Evolutionary conservation across 257 asterid genomes (phyloP).

Genomic region (Ligustrum vulgare): DNA sequence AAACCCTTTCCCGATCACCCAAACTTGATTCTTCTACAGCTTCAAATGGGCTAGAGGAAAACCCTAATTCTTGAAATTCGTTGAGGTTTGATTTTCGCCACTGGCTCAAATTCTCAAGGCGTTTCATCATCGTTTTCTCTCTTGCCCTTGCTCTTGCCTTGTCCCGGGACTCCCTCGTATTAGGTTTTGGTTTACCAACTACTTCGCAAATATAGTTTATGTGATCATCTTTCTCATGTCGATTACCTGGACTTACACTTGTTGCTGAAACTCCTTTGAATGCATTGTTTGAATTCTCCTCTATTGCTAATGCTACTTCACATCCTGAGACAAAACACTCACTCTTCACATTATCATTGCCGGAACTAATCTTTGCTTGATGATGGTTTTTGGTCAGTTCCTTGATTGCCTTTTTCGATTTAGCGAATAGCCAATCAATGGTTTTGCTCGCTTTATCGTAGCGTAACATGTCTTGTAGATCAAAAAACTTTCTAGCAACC

Average conservation of each 20-base stretch:
- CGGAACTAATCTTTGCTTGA: slow-evolving; percentile 19
- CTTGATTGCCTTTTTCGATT: slow-evolving; percentile 61
- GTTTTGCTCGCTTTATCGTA: slow-evolving; percentile 77
- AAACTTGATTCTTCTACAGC: background rate
- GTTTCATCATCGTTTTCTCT: slow-evolving; percentile 48
- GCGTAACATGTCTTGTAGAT: slow-evolving; percentile 73
- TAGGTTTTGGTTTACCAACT: slow-evolving; percentile 13
- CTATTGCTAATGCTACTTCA: slow-evolving; percentile 33
- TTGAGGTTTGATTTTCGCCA: slow-evolving; percentile 33
- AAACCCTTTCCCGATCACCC: background rate
- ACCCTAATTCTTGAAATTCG: slow-evolving; percentile 28
- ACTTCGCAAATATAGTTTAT: background rate
- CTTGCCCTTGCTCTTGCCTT: slow-evolving; percentile 59
- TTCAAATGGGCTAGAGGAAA: background rate
- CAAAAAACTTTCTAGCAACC: slow-evolving; percentile 71
- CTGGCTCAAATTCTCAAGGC: background rate
- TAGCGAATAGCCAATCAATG: slow-evolving; percentile 66
- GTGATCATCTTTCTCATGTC: background rate
- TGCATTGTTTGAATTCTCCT: slow-evolving; percentile 25
- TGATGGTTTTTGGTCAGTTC: slow-evolving; percentile 37
- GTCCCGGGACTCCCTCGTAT: slow-evolving; percentile 45
- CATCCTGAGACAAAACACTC: slow-evolving; percentile 49
- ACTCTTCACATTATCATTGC: slow-evolving; percentile 28
- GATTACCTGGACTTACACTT: background rate
- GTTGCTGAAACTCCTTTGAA: slow-evolving; percentile 2